These are phyloP conservation scores for Heterotrichella gracilis DNA, from an alignment of 352 stramenopile species.

Conservation along the genomic window DNA sequence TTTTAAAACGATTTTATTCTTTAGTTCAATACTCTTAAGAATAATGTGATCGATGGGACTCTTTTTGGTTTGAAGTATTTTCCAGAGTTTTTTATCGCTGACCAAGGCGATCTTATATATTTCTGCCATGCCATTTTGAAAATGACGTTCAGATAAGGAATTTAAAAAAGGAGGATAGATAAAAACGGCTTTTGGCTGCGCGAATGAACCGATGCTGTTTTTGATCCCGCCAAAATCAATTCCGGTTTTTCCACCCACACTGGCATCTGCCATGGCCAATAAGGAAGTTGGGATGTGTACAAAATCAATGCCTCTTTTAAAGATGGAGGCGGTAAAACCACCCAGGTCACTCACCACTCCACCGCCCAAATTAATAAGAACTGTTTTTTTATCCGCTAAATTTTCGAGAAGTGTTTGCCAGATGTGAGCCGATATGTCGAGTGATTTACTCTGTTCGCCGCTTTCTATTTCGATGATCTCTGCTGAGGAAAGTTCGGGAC, in stretches of 20 bases:
- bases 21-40: conserved; percentile 35
- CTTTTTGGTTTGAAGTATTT: conserved; percentile 17
- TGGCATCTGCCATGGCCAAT: conserved; percentile 89
- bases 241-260: conserved; percentile 82
- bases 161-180: conserved; percentile 42
- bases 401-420: too few relatives aligned
- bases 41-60: conserved; percentile 27
- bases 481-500: too few relatives aligned
- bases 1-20: conserved; percentile 61
- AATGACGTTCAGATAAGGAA: conserved; percentile 70
- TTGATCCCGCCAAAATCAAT: conserved; percentile 73
- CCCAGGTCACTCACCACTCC: conserved; percentile 87
- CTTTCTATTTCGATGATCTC: too few relatives aligned
- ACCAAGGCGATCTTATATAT: conserved; percentile 91
- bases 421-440: too few relatives aligned
- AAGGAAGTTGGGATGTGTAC: conserved; percentile 71
- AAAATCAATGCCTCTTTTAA: conserved; percentile 64
- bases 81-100: neutral
- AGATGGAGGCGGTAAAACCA: conserved; percentile 77
- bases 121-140: conserved; percentile 62
- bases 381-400: too few relatives aligned
- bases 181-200: conserved; percentile 81
- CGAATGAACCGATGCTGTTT: conserved; percentile 90
- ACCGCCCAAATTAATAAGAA: conserved; percentile 46
- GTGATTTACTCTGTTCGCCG: too few relatives aligned